Evolutionary conservation across 305 asterid species (phyloP), one percentile per base, ranked within the genome.

Genomic region (Fraxinus angustifolia): DNA sequence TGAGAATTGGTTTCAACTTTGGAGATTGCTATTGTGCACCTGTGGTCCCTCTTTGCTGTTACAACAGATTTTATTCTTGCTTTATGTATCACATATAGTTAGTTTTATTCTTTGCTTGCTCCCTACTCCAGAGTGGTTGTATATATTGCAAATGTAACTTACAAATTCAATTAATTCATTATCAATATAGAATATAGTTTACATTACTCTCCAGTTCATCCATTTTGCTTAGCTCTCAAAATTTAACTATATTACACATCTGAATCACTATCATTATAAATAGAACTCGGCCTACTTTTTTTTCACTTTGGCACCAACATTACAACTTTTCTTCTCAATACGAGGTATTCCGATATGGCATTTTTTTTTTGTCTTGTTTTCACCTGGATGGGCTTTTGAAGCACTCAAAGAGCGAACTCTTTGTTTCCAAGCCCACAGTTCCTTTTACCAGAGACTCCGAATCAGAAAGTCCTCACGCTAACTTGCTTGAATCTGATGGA

Each of bases 191-290:
- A 38, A 38, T 38, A 38, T 2, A 38, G 1, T 1, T 7, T 1
- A 38, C 45, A 38, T 38, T 38, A 38, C 45, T 38, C 45, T 38
- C 2, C 8, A 4, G 2, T 38, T 38, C 11, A 38, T 38, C 45
- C 11, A 7, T 38, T 38, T 38, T 38, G 45, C 2, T 7, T 7
- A 7, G 45, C 11, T 7, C 45, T 7, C 10, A 34, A 34, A 34
- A 34, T 34, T 4, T 34, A 34, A 31, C 3, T 31, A 91, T 26
- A 80, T 3, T n/a, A 84, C 78, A 77, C 93, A 73, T 88, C 93
- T 1, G 81, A 82, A 83, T 91, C 94, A 14, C 92, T 85, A 80
- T 91, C 92, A 77, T 87, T 86, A 53, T 85, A 89, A 30, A 62
- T 38, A 79, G 88, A 84, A 58, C 78, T 84, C 68, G 84, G 74